Evolutionary conservation across 495 filamentous ascomycete species (phyloP), one percentile per base, ranked within the genome.

Genomic region (Aspergillus sclerotioniger): DNA sequence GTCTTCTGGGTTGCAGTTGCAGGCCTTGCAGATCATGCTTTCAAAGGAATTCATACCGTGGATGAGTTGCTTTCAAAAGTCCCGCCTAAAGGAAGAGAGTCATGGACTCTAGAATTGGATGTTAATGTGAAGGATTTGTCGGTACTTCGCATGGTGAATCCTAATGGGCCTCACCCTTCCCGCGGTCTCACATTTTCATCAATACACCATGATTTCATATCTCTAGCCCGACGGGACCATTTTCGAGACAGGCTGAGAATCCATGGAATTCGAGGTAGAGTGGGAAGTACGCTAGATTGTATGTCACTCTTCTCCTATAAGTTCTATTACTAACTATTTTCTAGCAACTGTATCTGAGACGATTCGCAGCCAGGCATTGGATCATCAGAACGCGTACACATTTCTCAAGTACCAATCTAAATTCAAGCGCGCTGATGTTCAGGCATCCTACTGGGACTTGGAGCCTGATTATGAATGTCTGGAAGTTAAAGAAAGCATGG

Each of bases 1-100:
- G 39, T 63, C 2, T 67, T 67, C 32, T 64, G 43, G 54, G 55
- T 61, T 1, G 61, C 66, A 16, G 55, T 64, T 9, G 19, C 21
- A 6, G 56, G 19, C 13, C 43, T 52, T 3, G 56, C 35, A 0
- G 56, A 58, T 35, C 2, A 35, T 7, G 56, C 56, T 17, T 58
- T 58, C 45, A 58, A 52, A 41, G 39, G 39, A 1, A 52, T 58
- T 19, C 17, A 16, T 10, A 52, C 3, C 35, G 21, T 58, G n/a
- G 39, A 52, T 48, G 17, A 58, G 10, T 25, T 58, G 8, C 41
- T 58, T 6, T 21, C 25, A 19, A 46, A 16, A 15, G 20, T 6
- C 0, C 56, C 39, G 1, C 39, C 48, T 5, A 45, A 52, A 16
- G 48, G 48, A 13, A 3, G 56, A 33, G 48, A 58, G 32, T 58